A percentile compares a stretch with the other conserved stretches of the same genome.
Conservation (phyloP, 305 asterid species). For the Withania somnifera region DNA sequence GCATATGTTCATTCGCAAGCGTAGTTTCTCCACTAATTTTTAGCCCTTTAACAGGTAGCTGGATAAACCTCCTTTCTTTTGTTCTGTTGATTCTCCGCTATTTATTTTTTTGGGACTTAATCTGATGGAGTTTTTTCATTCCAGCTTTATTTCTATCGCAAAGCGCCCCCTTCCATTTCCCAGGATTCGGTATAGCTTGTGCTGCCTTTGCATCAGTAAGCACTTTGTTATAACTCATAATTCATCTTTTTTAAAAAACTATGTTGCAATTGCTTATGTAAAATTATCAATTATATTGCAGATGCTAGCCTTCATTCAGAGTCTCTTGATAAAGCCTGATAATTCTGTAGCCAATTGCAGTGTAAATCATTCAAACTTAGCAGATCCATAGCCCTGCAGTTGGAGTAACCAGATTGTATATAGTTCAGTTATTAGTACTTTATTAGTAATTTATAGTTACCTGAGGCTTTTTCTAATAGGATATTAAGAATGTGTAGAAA, state of each 20-base stretch:
- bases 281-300: constrained; percentile 7
- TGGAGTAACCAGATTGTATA: neutral
- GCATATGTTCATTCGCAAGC: constrained; percentile 62
- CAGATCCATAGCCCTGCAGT: constrained; percentile 15
- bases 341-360: constrained; percentile 19
- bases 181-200: constrained; percentile 82
- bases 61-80: neutral
- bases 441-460: neutral
- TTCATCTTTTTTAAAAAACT: neutral
- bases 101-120: neutral
- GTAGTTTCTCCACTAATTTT: constrained; percentile 69
- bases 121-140: neutral
- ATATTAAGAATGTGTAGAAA: neutral
- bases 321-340: constrained; percentile 40
- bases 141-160: constrained; percentile 74
- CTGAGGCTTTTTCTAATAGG: neutral
- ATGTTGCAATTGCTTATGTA: neutral
- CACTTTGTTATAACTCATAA: neutral
- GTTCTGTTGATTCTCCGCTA: neutral
- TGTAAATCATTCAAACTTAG: constrained; percentile 1
- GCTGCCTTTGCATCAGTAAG: constrained; percentile 71
- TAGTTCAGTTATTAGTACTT: neutral
- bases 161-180: constrained; percentile 71
- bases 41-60: constrained; percentile 72
- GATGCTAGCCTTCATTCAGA: constrained; percentile 69